Evolutionary conservation across 2,329 filamentous ascomycete species (phyloP), one percentile per base, ranked within the genome.

Genomic region (Coniochaeta ligniaria): DNA sequence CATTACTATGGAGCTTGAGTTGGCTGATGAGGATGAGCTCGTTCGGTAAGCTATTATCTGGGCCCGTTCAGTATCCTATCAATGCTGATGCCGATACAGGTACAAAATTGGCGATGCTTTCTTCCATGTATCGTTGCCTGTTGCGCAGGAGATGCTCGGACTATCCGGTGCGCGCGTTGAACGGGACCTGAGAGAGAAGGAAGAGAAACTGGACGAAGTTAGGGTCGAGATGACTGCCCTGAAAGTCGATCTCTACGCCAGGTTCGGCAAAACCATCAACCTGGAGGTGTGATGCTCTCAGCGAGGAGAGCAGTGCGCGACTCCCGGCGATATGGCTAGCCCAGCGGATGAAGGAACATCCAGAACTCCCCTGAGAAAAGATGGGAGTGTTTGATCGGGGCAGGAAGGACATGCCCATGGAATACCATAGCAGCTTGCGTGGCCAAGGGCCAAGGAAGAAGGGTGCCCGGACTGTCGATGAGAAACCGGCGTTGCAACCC

Each of bases 21-120:
- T 99, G 20, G 91, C 92, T 59, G 94, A 98, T 73, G 95, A 99
- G 74, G 94, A 98, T 68, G 92, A 96, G 59, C 87, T 90, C 70
- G 87, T 99, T 24, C 93, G 91, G 90, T 97, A 83, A 73, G 88
- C 78, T 11, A 12, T 17, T 22, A 14, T 22, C 24, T 38, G 22
- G 2, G 16, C 12, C 11, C 22, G 16, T 22, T 60, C 26, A 33
- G 24, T 35, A 12, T 59, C 24, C 41, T 26, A 22, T 26, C 28
- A 31, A 6, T 31, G 8, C 47, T 52, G 14, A 52, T 28, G 26
- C 17, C n/a, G 3, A 31, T 35, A 35, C 72, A 97, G 93, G 61
- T 98, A 98, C 81, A 96, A 96, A 77, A 91, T 99, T 61, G 95
- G 95, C 66, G 95, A 98, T 74, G 91, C 92, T 6, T 99, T 98